Conservation (phyloP, 164 flowering plant species). For the Liquidambar formosana region DNA sequence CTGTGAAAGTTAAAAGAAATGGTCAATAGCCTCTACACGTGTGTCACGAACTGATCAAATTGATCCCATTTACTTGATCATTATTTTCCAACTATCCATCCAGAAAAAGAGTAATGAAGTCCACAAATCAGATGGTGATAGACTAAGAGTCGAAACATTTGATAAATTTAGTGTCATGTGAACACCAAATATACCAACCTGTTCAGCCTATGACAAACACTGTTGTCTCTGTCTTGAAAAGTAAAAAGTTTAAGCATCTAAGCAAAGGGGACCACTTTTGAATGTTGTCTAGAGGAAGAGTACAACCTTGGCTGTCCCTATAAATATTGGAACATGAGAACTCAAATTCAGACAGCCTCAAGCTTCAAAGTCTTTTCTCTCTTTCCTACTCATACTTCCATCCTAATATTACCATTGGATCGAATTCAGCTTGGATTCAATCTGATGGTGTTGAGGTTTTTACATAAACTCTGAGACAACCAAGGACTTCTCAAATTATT, state of each 20-base stretch:
- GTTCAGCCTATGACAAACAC: slow-evolving; percentile 12
- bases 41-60: background rate
- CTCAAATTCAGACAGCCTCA: slow-evolving; percentile 26
- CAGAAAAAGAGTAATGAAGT: background rate
- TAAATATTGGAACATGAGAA: slow-evolving; percentile 31
- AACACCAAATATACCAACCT: slow-evolving; percentile 16
- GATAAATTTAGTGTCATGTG: background rate
- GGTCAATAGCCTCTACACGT: slow-evolving; percentile 12
- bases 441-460: slow-evolving; percentile 15
- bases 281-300: slow-evolving; percentile 27
- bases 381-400: background rate
- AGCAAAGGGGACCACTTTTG: slow-evolving; percentile 27
- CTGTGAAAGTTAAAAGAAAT: slow-evolving; percentile 10
- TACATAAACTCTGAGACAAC: background rate
- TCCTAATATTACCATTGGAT: slow-evolving; percentile 16
- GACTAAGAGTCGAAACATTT: background rate
- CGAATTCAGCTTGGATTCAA: slow-evolving; percentile 19
- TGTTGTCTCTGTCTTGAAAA: slow-evolving; percentile 28
- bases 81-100: background rate
- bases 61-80: background rate
- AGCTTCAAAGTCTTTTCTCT: slow-evolving; percentile 19
- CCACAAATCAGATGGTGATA: slow-evolving; percentile 5
- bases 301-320: slow-evolving; percentile 26
- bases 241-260: slow-evolving; percentile 28
- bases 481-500: background rate